Percentiles rank a stretch among this genome's conserved stretches.
Conservation (phyloP, 495 filamentous ascomycete genomes). For the Cercophora samala region DNA sequence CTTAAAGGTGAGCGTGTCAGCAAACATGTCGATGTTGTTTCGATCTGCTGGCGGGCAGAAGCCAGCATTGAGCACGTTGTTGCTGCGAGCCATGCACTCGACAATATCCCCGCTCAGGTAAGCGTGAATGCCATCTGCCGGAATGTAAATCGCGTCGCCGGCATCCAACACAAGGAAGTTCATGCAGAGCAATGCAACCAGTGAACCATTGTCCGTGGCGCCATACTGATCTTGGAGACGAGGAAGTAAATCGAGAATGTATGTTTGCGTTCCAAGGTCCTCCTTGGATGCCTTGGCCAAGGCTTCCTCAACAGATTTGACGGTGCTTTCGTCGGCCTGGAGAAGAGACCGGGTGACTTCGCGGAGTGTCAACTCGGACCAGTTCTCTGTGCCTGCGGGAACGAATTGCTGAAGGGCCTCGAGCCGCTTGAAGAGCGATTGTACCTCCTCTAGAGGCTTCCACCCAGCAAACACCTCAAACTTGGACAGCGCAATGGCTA, state of each 20-base stretch:
- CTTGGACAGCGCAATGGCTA: constrained; percentile 68
- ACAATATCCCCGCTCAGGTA: constrained; percentile 77
- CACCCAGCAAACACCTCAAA: constrained; percentile 80
- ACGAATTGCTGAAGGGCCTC: constrained; percentile 52
- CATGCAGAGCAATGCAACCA: constrained; percentile 67
- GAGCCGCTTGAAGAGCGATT: constrained; percentile 50
- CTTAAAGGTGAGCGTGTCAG: constrained; percentile 56
- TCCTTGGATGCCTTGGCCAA: constrained; percentile 45
- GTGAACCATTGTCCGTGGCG: constrained; percentile 54
- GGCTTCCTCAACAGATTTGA: constrained; percentile 48
- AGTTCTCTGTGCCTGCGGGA: constrained; percentile 38
- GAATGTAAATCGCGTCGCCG: constrained; percentile 70
- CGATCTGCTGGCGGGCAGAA: constrained; percentile 67
- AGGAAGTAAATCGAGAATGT: constrained; percentile 61
- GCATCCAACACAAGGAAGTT: constrained; percentile 66
- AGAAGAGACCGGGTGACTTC: constrained; percentile 57
- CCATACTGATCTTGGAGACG: constrained; percentile 65
- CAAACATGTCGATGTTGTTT: constrained; percentile 61
- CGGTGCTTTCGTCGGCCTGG: constrained; percentile 47
- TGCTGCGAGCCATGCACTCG: constrained; percentile 80
- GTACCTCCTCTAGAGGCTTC: constrained; percentile 62
- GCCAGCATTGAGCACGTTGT: constrained; percentile 74
- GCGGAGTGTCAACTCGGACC: constrained; percentile 61
- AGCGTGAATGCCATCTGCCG: constrained; percentile 75
- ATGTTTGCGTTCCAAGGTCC: constrained; percentile 43